Conservation (phyloP, 1,139 yeast genomes). For the Debaryomyces coudertii region DNA sequence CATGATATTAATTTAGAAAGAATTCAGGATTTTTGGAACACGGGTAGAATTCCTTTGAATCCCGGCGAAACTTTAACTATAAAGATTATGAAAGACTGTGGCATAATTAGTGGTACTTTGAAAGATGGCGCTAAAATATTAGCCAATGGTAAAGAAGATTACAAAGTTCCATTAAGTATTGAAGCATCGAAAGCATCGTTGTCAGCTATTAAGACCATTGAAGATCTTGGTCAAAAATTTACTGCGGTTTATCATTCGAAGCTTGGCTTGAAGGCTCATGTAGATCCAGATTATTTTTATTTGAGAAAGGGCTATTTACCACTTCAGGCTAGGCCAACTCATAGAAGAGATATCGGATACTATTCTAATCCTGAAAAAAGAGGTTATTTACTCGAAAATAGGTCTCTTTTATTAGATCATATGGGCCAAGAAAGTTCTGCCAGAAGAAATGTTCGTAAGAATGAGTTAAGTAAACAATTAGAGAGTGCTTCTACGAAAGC, state of each 20-base stretch:
- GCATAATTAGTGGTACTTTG: constrained; percentile 70
- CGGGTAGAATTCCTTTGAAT: constrained; percentile 68
- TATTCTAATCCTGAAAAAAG: constrained; percentile 73
- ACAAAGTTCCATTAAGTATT: constrained; percentile 64
- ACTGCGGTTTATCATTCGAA: constrained; percentile 72
- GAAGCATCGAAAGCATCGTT: constrained; percentile 83
- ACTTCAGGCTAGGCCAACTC: constrained; percentile 82
- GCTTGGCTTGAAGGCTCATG: constrained; percentile 71
- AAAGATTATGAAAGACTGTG: constrained; percentile 67
- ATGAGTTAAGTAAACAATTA: constrained; percentile 33
- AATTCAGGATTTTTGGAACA: constrained; percentile 63
- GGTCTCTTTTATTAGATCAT: constrained; percentile 42
- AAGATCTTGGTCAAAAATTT: constrained; percentile 70
- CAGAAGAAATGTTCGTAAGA: constrained; percentile 26
- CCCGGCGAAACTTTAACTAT: constrained; percentile 66
- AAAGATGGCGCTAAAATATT: constrained; percentile 83
- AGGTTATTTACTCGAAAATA: constrained; percentile 66
- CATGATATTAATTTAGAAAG: constrained; percentile 59
- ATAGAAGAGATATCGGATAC: constrained; percentile 76
- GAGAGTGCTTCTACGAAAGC: constrained; percentile 34
- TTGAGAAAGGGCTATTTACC: constrained; percentile 79
- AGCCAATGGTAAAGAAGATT: constrained; percentile 63
- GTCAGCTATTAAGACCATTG: constrained; percentile 74
- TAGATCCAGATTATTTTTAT: constrained; percentile 72
- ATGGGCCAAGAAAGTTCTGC: constrained; percentile 26